A percentile compares a stretch with the other conserved stretches of the same genome.
phyloP scores from a whole-genome alignment of 495 filamentous ascomycete genomes.

The Penicillium canariense region DNA sequence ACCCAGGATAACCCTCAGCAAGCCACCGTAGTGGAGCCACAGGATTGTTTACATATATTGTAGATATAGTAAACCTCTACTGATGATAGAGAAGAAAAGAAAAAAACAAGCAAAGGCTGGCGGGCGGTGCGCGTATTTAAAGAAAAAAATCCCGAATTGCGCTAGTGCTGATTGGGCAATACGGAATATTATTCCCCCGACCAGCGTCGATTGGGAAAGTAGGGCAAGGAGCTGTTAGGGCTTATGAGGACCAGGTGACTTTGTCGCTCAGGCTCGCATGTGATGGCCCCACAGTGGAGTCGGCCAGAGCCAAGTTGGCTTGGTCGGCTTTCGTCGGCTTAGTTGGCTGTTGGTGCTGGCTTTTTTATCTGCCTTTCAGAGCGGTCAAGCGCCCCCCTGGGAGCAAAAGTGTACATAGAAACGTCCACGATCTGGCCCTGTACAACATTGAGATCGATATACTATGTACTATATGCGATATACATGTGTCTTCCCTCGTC shows the following conservation, averaged over 20 bases:
- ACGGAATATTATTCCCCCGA: constrained; percentile 10
- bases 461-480: too few species aligned
- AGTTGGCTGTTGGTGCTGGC: neutral
- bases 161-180: constrained; percentile 30
- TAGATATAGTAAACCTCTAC: constrained; percentile 47
- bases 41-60: constrained; percentile 41
- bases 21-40: constrained; percentile 47
- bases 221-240: constrained; percentile 10
- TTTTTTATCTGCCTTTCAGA: neutral
- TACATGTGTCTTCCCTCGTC: too few species aligned
- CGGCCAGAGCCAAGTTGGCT: neutral
- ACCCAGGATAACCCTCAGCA: constrained; percentile 50
- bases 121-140: constrained; percentile 26
- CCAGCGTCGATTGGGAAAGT: constrained; percentile 8
- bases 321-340: neutral
- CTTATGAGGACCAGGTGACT: constrained; percentile 7
- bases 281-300: constrained; percentile 1
- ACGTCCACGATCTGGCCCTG: too few species aligned
- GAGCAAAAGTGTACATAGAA: too few species aligned
- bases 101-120: constrained; percentile 29
- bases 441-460: neutral
- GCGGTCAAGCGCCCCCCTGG: too few species aligned
- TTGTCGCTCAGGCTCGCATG: constrained; percentile 10
- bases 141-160: neutral
- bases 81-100: constrained; percentile 46